Evolutionary conservation across 352 stramenopile genomes (phyloP).

Genomic region (Pythium periplocum): DNA sequence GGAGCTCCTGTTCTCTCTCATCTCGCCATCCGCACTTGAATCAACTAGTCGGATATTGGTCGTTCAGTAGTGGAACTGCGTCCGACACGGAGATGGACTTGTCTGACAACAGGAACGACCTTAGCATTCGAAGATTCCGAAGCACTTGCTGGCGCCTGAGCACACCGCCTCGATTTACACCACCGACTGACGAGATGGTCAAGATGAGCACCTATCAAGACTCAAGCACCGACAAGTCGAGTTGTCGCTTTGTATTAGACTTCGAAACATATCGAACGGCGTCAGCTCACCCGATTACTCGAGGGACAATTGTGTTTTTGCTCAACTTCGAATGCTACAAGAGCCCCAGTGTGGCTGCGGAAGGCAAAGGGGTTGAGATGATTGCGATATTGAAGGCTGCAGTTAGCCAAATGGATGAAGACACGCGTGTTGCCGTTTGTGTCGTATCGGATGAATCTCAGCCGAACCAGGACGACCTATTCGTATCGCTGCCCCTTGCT

Average conservation of each 20-base stretch:
- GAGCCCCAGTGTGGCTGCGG: constrained; percentile 18
- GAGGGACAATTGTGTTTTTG: constrained; percentile 18
- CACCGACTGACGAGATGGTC: background rate
- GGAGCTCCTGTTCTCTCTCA: constrained; percentile 3
- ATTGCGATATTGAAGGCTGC: constrained; percentile 14
- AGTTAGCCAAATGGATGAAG: constrained; percentile 6
- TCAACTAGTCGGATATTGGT: constrained; percentile 11
- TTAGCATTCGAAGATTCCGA: constrained; percentile 2
- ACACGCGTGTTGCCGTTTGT: constrained; percentile 6
- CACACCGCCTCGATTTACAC: constrained; percentile 9
- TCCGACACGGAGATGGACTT: constrained; percentile 11
- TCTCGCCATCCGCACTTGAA: constrained; percentile 6
- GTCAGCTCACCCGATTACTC: background rate
- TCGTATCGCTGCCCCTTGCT: too few relatives aligned
- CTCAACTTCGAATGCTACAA: constrained; percentile 28
- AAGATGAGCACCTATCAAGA: constrained; percentile 4
- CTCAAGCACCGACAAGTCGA: constrained; percentile 1
- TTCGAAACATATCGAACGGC: constrained; percentile 4
- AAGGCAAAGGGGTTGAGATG: constrained; percentile 11
- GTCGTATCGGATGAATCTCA: background rate
- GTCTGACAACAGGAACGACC: constrained; percentile 8
- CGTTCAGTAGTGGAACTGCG: constrained; percentile 10
- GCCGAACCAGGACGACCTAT: too few relatives aligned
- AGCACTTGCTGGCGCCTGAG: constrained; percentile 5
- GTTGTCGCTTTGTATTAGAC: constrained; percentile 12